Evolutionary conservation across 257 asterid genomes (phyloP), one percentile per base, ranked within the genome.

Genomic region (Solanum rostratum): DNA sequence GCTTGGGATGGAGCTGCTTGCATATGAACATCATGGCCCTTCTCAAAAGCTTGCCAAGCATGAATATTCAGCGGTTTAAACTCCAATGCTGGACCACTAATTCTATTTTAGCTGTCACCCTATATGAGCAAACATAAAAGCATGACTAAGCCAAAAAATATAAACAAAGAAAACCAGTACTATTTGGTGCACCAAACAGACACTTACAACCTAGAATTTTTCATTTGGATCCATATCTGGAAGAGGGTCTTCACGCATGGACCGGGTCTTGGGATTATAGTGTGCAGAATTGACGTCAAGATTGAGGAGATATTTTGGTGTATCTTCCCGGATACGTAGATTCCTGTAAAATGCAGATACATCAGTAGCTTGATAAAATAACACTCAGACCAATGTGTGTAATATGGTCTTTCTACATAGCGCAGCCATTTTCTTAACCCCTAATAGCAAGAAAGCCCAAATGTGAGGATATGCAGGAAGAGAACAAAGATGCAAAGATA

Each of bases 1-100:
- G 98, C 99, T 90, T 97, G 98, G 11, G 99, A 95, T 12, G 99
- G 99, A 89, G 99, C 98, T 13, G 98, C 98, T 93, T 97, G 99
- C 97, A 92, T 92, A 85, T 97, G 99, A 82, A 97, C 92, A 82
- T 97, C 99, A 81, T 95, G 98, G 76, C 98, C 99, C 90, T 95
- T 95, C 6, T 95, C 98, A 90, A 93, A 95, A 86, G 98, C 95
- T 91, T 95, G 97, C 99, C 97, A 95, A 54, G 98, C 96, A 90
- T 97, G 99, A 81, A 93, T 88, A 80, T 94, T 94, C 65, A 95
- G 97, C 89, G 95, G 98, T 91, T 95, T 97, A 93, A 97, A 97
- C 86, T 97, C 99, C 93, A 95, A 80, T 66, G 99, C 98, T 89
- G 94, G 98, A 85, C 99, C 99, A 60, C 98, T 97, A 79, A 91